These are phyloP conservation scores for Helicocarpus griseus DNA, from an alignment of 2,329 filamentous ascomycete species.

Conservation along the genomic window DNA sequence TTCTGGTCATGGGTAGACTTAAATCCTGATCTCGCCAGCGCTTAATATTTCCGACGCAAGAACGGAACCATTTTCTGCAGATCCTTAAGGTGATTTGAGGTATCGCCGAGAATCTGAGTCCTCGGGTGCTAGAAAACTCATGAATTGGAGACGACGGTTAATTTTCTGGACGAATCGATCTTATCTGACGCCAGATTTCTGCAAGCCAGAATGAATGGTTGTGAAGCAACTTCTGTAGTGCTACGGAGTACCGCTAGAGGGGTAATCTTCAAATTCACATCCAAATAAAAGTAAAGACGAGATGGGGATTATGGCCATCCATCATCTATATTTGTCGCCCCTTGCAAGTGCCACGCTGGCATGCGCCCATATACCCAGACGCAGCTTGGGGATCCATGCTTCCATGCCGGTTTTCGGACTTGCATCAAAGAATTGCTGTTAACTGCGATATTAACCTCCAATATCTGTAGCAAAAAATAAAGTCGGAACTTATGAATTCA, in stretches of 20 bases:
- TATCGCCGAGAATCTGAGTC: background rate
- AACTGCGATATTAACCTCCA: background rate
- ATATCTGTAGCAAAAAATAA: background rate
- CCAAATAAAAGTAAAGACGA: background rate
- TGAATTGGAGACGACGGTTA: background rate
- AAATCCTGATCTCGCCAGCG: too few relatives aligned
- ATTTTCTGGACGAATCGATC: background rate
- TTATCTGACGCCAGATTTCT: too few relatives aligned
- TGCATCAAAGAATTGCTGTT: background rate
- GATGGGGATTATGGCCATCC: background rate
- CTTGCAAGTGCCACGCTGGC: slow-evolving; percentile 4
- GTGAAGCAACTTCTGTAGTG: background rate
- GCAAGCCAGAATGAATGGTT: background rate
- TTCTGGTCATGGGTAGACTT: too few relatives aligned
- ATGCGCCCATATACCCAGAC: background rate
- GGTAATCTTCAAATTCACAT: background rate
- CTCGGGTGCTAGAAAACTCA: too few relatives aligned
- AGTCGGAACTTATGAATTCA: too few relatives aligned
- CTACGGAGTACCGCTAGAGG: background rate
- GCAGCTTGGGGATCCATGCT: background rate
- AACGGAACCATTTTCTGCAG: background rate
- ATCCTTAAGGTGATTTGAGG: background rate
- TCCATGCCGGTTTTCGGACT: background rate
- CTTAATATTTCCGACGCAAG: too few relatives aligned
- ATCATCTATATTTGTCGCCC: background rate